A percentile compares a stretch with the other conserved stretches of the same genome.
These are phyloP conservation scores for Stagonosporopsis chrysanthemi DNA, from an alignment of 2,329 filamentous ascomycete genomes.

Conservation along the genomic window DNA sequence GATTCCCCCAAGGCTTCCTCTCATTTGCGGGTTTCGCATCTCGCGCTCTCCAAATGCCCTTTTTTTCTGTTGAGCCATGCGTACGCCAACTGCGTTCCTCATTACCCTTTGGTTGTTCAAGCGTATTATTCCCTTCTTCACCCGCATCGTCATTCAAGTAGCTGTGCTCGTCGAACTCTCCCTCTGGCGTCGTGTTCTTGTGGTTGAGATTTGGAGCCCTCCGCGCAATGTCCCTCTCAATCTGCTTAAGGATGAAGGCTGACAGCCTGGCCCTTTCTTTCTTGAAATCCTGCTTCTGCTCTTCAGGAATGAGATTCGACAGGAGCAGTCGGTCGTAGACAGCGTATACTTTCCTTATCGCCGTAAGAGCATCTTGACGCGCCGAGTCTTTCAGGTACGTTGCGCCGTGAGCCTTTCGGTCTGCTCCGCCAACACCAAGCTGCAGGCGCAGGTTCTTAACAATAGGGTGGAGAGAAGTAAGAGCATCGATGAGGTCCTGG, in stretches of 20 bases:
- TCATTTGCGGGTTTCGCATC: conserved; percentile 24
- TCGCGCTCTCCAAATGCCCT: conserved; percentile 27
- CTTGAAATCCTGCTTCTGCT: conserved; percentile 39
- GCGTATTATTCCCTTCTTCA: background rate
- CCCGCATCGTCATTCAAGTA: conserved; percentile 18
- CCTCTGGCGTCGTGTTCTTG: conserved; percentile 3
- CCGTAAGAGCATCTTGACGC: conserved; percentile 37
- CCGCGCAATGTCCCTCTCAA: conserved; percentile 7
- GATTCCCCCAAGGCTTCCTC: conserved; percentile 21
- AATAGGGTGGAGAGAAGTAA: conserved; percentile 37
- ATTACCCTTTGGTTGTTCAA: background rate
- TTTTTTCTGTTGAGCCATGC: background rate
- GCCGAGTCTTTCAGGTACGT: conserved; percentile 24
- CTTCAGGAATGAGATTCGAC: conserved; percentile 40
- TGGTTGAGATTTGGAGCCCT: background rate
- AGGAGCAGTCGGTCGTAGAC: conserved; percentile 43
- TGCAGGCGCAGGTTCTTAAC: conserved; percentile 40
- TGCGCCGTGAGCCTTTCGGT: conserved; percentile 15
- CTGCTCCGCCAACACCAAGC: conserved; percentile 35
- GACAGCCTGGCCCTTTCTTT: conserved; percentile 35
- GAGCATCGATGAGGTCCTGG: conserved; percentile 39
- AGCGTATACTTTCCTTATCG: conserved; percentile 38
- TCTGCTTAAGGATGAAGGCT: conserved; percentile 30
- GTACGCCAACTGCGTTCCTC: conserved; percentile 5
- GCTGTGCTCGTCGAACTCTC: conserved; percentile 23